phyloP scores from a whole-genome alignment of 768 basidiomycete species.

The Gautieria morchelliformis region DNA sequence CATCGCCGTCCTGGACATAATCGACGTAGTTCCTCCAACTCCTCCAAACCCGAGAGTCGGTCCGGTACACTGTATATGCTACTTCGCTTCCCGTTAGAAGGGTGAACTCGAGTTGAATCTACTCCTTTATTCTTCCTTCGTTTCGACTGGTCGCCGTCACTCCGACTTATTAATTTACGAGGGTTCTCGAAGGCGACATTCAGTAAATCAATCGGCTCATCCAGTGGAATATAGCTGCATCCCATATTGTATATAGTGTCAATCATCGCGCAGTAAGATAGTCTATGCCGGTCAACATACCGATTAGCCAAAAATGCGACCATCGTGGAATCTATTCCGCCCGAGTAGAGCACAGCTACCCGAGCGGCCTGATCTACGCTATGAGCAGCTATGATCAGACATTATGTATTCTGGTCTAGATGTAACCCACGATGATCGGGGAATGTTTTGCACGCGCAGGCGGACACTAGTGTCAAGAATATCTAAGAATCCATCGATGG shows the following conservation, averaged over 20 bases:
- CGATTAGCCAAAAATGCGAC: constrained; percentile 72
- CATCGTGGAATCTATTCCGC: constrained; percentile 89
- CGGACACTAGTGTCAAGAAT: constrained; percentile 55
- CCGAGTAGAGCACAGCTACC: constrained; percentile 86
- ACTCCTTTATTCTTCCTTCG: constrained; percentile 30
- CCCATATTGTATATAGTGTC: constrained; percentile 1
- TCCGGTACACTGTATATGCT: constrained; percentile 76
- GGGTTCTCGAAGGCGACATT: constrained; percentile 97
- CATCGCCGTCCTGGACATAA: constrained; percentile 75
- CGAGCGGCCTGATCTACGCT: constrained; percentile 33
- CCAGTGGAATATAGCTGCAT: constrained; percentile 54
- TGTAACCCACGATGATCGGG: constrained; percentile 30
- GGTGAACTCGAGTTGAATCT: background rate
- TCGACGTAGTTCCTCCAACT: constrained; percentile 64
- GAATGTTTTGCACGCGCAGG: constrained; percentile 61
- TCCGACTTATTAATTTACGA: constrained; percentile 46
- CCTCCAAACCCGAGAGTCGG: constrained; percentile 68
- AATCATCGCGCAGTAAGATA: background rate
- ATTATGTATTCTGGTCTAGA: background rate
- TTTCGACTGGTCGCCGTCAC: constrained; percentile 38
- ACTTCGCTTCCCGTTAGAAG: constrained; percentile 1
- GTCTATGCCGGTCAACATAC: constrained; percentile 27
- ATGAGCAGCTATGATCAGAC: background rate
- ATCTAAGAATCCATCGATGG: constrained; percentile 12
- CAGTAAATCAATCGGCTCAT: constrained; percentile 83